These are phyloP conservation scores for Agaricus blazei DNA, from an alignment of 768 basidiomycete species.

Conservation along the genomic window DNA sequence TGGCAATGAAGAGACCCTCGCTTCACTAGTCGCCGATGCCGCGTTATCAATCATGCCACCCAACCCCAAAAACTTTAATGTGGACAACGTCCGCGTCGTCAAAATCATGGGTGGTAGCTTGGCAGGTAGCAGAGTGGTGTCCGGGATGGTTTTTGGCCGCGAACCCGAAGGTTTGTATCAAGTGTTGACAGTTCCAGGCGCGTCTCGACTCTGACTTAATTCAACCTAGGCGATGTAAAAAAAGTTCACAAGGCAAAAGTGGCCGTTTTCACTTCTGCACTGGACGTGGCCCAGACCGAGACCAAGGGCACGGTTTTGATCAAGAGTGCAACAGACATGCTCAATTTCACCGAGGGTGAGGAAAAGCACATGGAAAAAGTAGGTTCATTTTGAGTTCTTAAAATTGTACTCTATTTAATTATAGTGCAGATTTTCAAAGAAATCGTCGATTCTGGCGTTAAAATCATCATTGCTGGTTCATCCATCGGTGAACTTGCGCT, in stretches of 20 bases:
- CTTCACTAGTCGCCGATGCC: slow-evolving; percentile 87
- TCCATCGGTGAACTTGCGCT: slow-evolving; percentile 92
- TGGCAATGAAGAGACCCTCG: slow-evolving; percentile 80
- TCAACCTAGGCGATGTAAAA: slow-evolving; percentile 65
- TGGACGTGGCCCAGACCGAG: slow-evolving; percentile 95
- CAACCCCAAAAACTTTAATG: slow-evolving; percentile 90
- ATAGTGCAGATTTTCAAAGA: slow-evolving; percentile 82
- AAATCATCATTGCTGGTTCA: slow-evolving; percentile 90
- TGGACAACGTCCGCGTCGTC: slow-evolving; percentile 96
- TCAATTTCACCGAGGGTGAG: slow-evolving; percentile 94
- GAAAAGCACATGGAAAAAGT: slow-evolving; percentile 96
- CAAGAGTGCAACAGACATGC: slow-evolving; percentile 93
- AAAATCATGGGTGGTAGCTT: slow-evolving; percentile 97
- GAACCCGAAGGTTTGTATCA: slow-evolving; percentile 76
- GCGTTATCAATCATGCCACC: slow-evolving; percentile 88
- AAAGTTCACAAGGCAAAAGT: slow-evolving; percentile 86
- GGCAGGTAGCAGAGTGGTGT: slow-evolving; percentile 79
- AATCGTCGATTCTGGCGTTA: slow-evolving; percentile 93
- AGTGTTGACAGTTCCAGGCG: not conserved
- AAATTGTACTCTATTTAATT: not conserved
- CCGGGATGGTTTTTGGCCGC: slow-evolving; percentile 97
- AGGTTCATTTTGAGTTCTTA: not conserved
- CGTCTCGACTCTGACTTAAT: not conserved
- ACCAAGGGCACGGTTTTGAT: slow-evolving; percentile 98
- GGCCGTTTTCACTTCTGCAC: slow-evolving; percentile 88